Evolutionary conservation across 129 eudicot genomes (phyloP).

Genomic region (Glebionis coronaria): DNA sequence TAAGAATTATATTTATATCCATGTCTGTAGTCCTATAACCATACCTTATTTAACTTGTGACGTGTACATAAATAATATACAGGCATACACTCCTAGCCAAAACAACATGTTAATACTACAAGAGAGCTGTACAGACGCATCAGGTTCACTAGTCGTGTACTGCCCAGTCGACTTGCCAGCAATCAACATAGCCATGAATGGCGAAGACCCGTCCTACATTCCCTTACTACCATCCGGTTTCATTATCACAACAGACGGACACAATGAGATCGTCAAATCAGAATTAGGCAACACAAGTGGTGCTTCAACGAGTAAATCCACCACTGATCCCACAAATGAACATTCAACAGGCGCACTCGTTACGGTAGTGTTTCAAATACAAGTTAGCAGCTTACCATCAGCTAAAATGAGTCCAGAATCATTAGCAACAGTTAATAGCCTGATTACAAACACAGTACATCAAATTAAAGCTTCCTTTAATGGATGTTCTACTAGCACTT

Average conservation of each 20-base stretch:
- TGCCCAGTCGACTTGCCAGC: conserved; percentile 62
- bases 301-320: conserved; percentile 46
- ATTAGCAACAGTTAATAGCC: conserved; percentile 56
- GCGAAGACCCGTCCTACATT: conserved; percentile 69
- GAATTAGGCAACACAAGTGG: conserved; percentile 14
- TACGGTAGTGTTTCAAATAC: conserved; percentile 65
- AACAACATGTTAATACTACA: conserved; percentile 78
- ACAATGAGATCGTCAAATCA: conserved; percentile 17
- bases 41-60: not conserved
- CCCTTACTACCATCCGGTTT: conserved; percentile 77
- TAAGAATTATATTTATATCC: conserved; percentile 23
- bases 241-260: conserved; percentile 57
- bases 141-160: conserved; percentile 60
- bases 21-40: not conserved
- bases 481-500: conserved; percentile 39
- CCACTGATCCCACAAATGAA: not conserved
- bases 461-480: conserved; percentile 70
- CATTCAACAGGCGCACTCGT: conserved; percentile 50
- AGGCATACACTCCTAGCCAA: conserved; percentile 65
- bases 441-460: conserved; percentile 63
- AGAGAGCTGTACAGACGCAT: conserved; percentile 73
- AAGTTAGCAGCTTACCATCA: conserved; percentile 53
- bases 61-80: not conserved
- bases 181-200: conserved; percentile 60
- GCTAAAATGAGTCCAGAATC: conserved; percentile 70